phyloP scores from a whole-genome alignment of 495 filamentous ascomycete genomes.

The Ascobolus immersus region DNA sequence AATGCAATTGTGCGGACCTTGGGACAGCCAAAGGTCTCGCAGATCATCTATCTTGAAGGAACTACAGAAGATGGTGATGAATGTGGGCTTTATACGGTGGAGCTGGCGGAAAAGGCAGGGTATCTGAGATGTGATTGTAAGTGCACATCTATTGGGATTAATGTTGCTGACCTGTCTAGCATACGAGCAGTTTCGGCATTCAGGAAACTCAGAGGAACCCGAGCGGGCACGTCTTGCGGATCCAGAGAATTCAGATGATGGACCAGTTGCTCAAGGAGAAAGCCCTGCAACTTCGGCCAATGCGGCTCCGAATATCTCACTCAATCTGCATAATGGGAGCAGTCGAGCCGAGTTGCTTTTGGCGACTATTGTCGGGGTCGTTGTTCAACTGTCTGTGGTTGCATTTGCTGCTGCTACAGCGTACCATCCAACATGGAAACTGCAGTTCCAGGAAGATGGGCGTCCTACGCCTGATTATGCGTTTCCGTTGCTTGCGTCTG shows the following conservation, averaged over 20 bases:
- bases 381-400: constrained; percentile 2
- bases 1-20: constrained; percentile 2
- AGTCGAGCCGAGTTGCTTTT: background rate
- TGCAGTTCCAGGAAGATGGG: constrained; percentile 1
- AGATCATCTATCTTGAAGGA: constrained; percentile 1
- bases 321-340: constrained; percentile 1
- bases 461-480: background rate
- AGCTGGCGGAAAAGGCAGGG: no score
- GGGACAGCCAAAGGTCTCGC: constrained; percentile 1
- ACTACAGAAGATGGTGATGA: background rate
- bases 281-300: background rate
- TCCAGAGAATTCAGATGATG: background rate
- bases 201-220: no score
- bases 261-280: no score
- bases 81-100: background rate
- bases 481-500: background rate
- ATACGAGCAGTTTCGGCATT: no score
- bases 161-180: no score
- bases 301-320: constrained; percentile 6
- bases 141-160: no score
- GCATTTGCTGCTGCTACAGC: constrained; percentile 1
- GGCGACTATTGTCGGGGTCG: constrained; percentile 3
- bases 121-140: no score
- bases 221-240: background rate
- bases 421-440: background rate